A percentile compares a stretch with the other conserved stretches of the same genome.
Conservation (phyloP, 208 protist genomes). For the Naegleria gruberi region DNA sequence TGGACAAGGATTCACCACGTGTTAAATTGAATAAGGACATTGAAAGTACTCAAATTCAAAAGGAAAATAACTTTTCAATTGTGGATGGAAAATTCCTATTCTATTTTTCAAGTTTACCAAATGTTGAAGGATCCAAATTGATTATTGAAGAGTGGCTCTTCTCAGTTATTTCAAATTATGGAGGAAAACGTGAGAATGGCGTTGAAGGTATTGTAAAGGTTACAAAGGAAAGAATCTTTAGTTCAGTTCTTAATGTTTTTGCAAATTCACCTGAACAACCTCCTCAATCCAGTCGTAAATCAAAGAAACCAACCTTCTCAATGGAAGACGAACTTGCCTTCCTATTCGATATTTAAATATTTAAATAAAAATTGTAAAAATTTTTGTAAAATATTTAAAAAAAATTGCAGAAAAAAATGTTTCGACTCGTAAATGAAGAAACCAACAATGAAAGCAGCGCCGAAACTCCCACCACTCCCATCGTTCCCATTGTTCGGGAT, state of each 20-base stretch:
- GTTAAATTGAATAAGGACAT: background rate
- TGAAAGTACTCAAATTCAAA: background rate
- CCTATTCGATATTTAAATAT: background rate
- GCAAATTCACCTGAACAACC: background rate
- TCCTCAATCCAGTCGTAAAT: background rate
- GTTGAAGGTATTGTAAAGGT: background rate
- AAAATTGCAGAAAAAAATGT: no score
- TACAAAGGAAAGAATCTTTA: background rate
- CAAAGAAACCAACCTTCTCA: background rate
- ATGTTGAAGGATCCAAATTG: background rate
- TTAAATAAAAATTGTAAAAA: no score
- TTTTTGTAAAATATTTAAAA: no score
- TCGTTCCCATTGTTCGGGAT: no score
- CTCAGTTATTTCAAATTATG: background rate
- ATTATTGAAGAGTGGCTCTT: background rate
- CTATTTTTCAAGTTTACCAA: background rate
- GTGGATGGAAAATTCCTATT: background rate
- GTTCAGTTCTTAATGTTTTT: background rate
- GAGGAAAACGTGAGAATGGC: background rate
- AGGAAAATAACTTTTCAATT: background rate
- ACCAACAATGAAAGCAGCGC: no score
- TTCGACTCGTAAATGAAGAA: no score
- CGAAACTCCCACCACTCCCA: no score
- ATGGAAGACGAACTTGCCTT: background rate
- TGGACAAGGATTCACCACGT: background rate